Evolutionary conservation across 371 early-diverging fungal genomes (phyloP), one percentile per base, ranked within the genome.

Genomic region (Mortierella sp.): DNA sequence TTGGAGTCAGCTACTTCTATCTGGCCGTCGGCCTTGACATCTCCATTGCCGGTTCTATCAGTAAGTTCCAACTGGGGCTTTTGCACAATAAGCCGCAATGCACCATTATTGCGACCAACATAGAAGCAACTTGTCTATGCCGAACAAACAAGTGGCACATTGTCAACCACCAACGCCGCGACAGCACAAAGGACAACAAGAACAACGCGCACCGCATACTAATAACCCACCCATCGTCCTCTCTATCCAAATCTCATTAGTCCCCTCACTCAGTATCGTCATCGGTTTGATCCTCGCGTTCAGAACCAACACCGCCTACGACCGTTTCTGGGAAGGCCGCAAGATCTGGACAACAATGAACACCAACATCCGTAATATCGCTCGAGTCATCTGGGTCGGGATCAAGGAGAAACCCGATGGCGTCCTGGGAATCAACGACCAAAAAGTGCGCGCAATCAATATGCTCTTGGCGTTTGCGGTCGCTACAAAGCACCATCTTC

Each of bases 251-350:
- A 6, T 37, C 24, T 55, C 4, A 1, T 37, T 75, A 89, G 91
- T 92, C 19, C 88, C 90, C 11, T 91, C 90, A 14, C 81, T 94
- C 28, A 91, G 93, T 73, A 92, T 94, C 19, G 93, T 94, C 8
- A 89, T 96, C 8, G 94, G 93, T 87, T 77, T 94, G 76, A 88
- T 95, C 40, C 88, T 95, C 57, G 95, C 94, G 53, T 96, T 96
- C 87, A 90, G 95, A 73, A 95, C 95, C 79, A 95, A 95, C 86
- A 93, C 95, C 2, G 91, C 95, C 1, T 96, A 96, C 83, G 94
- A 94, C 43, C 89, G 96, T 28, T 96, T 92, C 87, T 94, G 93
- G 82, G 96, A 95, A 77, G 96, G 94, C 21, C 88, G 95, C 76
- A 91, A 91, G 70, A 84, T 93, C 14, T 95, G 94, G 93, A 90